Evolutionary conservation across 208 protist genomes (phyloP).

Genomic region (Crithidia thermophila): DNA sequence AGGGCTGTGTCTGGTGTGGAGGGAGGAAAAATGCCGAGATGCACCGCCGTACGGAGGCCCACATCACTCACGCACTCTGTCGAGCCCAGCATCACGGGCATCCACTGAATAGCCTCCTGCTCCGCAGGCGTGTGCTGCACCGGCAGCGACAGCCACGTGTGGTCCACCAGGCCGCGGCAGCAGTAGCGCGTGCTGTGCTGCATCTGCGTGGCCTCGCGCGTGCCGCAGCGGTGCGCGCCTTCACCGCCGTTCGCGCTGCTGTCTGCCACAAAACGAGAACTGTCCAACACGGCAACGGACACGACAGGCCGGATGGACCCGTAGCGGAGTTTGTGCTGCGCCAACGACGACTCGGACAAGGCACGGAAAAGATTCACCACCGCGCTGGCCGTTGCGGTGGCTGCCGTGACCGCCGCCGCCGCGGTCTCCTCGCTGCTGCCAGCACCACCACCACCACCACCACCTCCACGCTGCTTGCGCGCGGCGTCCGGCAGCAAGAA

Average conservation of each 20-base stretch:
- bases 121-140: constrained; percentile 48
- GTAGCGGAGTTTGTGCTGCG: constrained; percentile 72
- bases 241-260: background rate
- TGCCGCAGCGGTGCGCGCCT: background rate
- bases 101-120: constrained; percentile 75
- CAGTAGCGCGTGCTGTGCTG: constrained; percentile 26
- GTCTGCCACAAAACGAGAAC: background rate
- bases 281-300: constrained; percentile 66
- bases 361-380: constrained; percentile 65
- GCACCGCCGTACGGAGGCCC: constrained; percentile 65
- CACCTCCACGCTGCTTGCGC: too few species aligned
- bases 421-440: background rate
- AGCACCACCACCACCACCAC: too few species aligned
- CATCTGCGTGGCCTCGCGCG: background rate
- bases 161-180: constrained; percentile 67
- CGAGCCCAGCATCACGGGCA: constrained; percentile 66
- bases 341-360: constrained; percentile 56
- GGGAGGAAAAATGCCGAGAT: constrained; percentile 62
- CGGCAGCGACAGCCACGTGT: constrained; percentile 67
- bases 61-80: constrained; percentile 73
- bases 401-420: background rate
- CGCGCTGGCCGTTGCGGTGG: background rate
- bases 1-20: background rate
- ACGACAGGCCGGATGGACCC: constrained; percentile 64
- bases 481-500: constrained; percentile 20